Evolutionary conservation across 352 stramenopile genomes (phyloP).

Genomic region (Elongisporangium anandrum): DNA sequence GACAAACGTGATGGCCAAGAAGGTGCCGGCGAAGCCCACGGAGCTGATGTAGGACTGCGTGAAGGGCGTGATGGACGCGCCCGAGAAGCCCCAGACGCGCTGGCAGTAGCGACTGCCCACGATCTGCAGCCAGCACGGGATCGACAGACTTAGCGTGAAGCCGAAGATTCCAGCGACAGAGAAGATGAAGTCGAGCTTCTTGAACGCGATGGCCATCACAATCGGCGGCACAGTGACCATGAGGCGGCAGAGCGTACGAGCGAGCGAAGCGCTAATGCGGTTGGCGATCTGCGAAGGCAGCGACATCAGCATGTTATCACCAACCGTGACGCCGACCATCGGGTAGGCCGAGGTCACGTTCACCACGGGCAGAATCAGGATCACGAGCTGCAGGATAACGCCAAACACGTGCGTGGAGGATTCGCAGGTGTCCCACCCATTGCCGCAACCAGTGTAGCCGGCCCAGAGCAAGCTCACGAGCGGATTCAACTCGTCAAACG

Average conservation of each 20-base stretch:
- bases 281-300: constrained; percentile 57
- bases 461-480: constrained; percentile 80
- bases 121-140: constrained; percentile 84
- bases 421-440: constrained; percentile 59
- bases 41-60: constrained; percentile 62
- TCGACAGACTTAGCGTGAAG: constrained; percentile 72
- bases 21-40: constrained; percentile 49
- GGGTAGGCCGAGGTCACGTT: constrained; percentile 84
- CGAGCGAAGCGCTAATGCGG: constrained; percentile 34
- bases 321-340: constrained; percentile 80
- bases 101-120: constrained; percentile 76
- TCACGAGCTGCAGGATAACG: constrained; percentile 65
- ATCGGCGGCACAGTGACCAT: constrained; percentile 64
- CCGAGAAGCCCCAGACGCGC: constrained; percentile 60
- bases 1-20: constrained; percentile 64
- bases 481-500: constrained; percentile 79
- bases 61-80: constrained; percentile 69
- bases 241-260: constrained; percentile 58
- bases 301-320: constrained; percentile 85
- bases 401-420: constrained; percentile 21
- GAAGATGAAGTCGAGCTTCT: constrained; percentile 87
- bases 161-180: constrained; percentile 71
- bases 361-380: constrained; percentile 79
- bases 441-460: constrained; percentile 73
- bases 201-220: constrained; percentile 74